Evolutionary conservation across 1,139 yeast genomes (phyloP).

Genomic region (Yamadazyma buinensis): DNA sequence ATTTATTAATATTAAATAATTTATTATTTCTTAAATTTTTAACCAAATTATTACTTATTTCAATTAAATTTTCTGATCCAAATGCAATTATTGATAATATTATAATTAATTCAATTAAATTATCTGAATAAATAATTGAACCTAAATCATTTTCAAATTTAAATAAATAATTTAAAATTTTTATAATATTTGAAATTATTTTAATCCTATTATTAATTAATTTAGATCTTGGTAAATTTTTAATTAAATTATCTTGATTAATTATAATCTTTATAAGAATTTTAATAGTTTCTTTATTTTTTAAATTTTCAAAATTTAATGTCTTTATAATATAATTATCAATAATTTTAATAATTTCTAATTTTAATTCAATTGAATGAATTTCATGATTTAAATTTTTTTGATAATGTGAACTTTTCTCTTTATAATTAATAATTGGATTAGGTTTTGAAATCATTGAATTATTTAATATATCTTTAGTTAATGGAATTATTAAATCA

Average conservation of each 20-base stretch:
- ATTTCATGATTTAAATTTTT: constrained; percentile 36
- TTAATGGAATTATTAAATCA: constrained; percentile 29
- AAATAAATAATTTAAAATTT: constrained; percentile 31
- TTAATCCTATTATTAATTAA: constrained; percentile 38
- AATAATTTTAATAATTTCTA: constrained; percentile 41
- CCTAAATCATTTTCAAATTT: constrained; percentile 29
- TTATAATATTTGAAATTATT: constrained; percentile 36
- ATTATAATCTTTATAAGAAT: constrained; percentile 45
- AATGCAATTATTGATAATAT: constrained; percentile 57
- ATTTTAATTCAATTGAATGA: constrained; percentile 37
- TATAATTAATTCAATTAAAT: constrained; percentile 47
- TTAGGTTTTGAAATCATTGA: constrained; percentile 27
- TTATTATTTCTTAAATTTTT: constrained; percentile 23
- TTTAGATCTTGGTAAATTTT: constrained; percentile 46
- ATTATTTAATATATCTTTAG: constrained; percentile 22
- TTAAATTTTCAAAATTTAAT: constrained; percentile 26
- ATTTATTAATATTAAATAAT: constrained; percentile 12
- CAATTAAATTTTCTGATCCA: constrained; percentile 36
- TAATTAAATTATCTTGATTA: constrained; percentile 47
- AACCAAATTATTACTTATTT: constrained; percentile 33
- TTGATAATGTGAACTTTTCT: constrained; percentile 12
- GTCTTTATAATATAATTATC: constrained; percentile 39
- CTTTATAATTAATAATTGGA: constrained; percentile 19
- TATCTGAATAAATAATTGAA: constrained; percentile 36
- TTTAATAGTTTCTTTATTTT: constrained; percentile 37